phyloP scores from a whole-genome alignment of 148 eudicot species.

The Rhododendron kiyosumense region DNA sequence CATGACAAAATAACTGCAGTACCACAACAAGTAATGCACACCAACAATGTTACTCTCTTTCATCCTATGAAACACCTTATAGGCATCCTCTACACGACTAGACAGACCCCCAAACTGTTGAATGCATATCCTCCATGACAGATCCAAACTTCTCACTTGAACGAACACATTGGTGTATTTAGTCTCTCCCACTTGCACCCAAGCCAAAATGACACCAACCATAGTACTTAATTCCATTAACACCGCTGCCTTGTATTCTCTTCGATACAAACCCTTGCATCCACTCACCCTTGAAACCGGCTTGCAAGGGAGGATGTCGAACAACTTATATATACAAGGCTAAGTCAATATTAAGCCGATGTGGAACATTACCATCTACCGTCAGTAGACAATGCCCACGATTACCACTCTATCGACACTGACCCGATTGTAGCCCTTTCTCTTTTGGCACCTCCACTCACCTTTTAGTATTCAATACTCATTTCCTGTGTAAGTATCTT shows the following conservation, averaged over 20 bases:
- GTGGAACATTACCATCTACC: not conserved
- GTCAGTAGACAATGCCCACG: not conserved
- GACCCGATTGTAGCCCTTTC: not conserved
- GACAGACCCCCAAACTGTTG: not conserved
- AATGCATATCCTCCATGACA: not conserved
- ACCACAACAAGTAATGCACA: not conserved
- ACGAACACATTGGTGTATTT: not conserved
- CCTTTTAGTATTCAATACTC: not conserved
- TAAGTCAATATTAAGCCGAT: not conserved
- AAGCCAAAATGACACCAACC: not conserved
- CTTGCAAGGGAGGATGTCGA: too few species aligned
- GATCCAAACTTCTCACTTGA: not conserved
- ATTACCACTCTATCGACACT: not conserved
- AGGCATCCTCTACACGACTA: not conserved
- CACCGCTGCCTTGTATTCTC: not conserved
- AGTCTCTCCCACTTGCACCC: not conserved
- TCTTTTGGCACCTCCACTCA: not conserved
- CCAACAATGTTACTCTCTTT: not conserved
- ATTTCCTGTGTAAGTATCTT: not conserved
- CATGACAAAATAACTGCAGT: not conserved
- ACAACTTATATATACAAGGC: not conserved
- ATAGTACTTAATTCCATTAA: not conserved
- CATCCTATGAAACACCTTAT: not conserved
- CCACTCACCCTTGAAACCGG: not conserved
- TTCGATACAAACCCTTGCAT: not conserved